Evolutionary conservation across 306 rosid species (phyloP).

Genomic region (Argentina anserina): DNA sequence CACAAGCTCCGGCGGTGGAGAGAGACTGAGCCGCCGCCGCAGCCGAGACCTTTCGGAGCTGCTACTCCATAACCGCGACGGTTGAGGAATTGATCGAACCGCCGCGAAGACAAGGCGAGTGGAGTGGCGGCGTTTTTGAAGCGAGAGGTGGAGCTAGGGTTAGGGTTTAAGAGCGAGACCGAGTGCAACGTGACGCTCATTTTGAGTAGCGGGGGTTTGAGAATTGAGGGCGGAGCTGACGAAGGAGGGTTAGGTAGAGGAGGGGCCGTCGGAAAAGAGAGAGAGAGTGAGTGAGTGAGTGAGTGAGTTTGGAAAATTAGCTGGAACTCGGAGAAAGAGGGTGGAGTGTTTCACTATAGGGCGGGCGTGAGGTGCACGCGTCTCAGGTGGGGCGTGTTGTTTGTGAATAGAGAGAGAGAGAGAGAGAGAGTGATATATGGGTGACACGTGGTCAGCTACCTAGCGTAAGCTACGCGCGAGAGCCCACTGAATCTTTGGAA

Average conservation of each 20-base stretch:
- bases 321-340: background rate
- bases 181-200: slow-evolving; percentile 58
- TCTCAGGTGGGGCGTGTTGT: background rate
- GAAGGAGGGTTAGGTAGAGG: background rate
- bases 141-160: slow-evolving; percentile 23
- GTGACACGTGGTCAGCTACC: slow-evolving; percentile 33
- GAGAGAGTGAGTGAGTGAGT: background rate
- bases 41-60: slow-evolving; percentile 25
- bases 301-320: background rate
- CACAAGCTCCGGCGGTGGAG: slow-evolving; percentile 28
- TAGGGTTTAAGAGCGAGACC: slow-evolving; percentile 58
- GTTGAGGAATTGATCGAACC: slow-evolving; percentile 44
- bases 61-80: slow-evolving; percentile 30
- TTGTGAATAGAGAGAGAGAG: background rate
- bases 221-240: slow-evolving; percentile 15
- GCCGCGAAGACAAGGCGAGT: slow-evolving; percentile 22
- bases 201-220: background rate
- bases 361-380: slow-evolving; percentile 9
- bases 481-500: slow-evolving; percentile 14
- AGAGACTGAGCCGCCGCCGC: slow-evolving; percentile 15
- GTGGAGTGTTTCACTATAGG: background rate
- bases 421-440: background rate
- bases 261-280: background rate
- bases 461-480: too few species aligned
- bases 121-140: slow-evolving; percentile 24